phyloP scores from a whole-genome alignment of 192 early-diverging fungal genomes.

The Coemansia sp. region DNA sequence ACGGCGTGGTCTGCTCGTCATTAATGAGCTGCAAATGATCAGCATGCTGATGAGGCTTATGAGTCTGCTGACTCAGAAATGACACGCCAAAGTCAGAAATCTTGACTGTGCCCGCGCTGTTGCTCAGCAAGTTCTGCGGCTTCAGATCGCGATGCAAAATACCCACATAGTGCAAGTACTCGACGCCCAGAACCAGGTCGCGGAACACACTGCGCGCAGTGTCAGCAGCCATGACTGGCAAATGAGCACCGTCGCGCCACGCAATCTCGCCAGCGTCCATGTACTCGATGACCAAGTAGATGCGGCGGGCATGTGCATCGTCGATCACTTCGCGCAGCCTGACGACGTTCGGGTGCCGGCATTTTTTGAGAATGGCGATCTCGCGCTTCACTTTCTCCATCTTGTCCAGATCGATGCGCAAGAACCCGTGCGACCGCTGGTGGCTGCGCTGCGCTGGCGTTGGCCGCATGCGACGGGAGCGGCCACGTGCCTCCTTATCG shows the following conservation, averaged over 20 bases:
- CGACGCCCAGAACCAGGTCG: conserved; percentile 85
- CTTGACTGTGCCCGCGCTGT: conserved; percentile 75
- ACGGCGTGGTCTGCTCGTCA: background rate
- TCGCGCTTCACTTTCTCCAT: conserved; percentile 88
- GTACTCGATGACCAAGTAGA: conserved; percentile 92
- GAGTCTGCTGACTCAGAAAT: conserved; percentile 62
- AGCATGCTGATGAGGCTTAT: conserved; percentile 6
- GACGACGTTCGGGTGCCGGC: conserved; percentile 89
- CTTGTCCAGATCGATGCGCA: conserved; percentile 50
- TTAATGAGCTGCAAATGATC: background rate
- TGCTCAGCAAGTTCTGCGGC: conserved; percentile 90
- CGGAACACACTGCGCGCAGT: conserved; percentile 80
- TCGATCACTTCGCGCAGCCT: conserved; percentile 91
- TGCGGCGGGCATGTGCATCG: conserved; percentile 84
- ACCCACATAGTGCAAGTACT: conserved; percentile 92
- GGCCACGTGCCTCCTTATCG: conserved; percentile 51
- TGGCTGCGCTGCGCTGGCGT: conserved; percentile 16
- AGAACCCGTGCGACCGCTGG: conserved; percentile 33
- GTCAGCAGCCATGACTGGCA: conserved; percentile 64
- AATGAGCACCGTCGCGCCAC: conserved; percentile 71
- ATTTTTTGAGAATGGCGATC: conserved; percentile 96
- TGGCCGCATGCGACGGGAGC: conserved; percentile 43
- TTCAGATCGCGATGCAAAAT: conserved; percentile 98
- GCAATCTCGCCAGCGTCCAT: conserved; percentile 89
- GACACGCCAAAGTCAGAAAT: conserved; percentile 99